Conservation (phyloP, 78 protist species). For the Isochrysis galbana region DNA sequence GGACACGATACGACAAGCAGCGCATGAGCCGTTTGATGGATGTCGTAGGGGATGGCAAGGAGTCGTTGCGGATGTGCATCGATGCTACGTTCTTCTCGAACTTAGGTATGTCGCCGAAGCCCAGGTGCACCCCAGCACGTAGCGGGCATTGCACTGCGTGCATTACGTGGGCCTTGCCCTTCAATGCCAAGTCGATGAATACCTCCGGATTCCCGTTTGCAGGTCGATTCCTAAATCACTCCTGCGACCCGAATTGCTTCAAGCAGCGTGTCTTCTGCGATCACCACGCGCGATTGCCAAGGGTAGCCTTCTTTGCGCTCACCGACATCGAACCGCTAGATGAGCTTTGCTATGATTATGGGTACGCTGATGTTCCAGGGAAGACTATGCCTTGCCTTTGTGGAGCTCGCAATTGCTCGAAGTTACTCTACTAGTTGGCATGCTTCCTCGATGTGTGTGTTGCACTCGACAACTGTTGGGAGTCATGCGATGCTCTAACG, state of each 20-base stretch:
- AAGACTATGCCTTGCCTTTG: constrained; percentile 50
- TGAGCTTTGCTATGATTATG: constrained; percentile 68
- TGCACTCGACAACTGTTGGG: no score
- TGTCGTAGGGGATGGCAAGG: not conserved
- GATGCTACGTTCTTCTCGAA: constrained; percentile 65
- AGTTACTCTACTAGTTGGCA: not conserved
- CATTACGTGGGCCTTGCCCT: no score
- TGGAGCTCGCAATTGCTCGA: constrained; percentile 41
- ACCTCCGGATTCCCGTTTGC: not conserved
- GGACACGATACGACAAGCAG: constrained; percentile 52
- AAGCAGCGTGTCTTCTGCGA: constrained; percentile 30
- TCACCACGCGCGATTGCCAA: constrained; percentile 16
- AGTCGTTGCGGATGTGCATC: constrained; percentile 23
- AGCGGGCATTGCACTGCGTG: no score
- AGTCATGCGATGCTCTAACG: no score
- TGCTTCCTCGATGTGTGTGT: no score
- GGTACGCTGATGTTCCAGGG: constrained; percentile 30
- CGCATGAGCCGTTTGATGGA: constrained; percentile 57
- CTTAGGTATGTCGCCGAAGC: not conserved
- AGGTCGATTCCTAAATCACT: constrained; percentile 70
- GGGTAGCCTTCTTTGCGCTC: constrained; percentile 62
- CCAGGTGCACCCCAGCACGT: no score
- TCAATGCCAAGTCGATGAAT: no score
- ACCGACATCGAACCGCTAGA: constrained; percentile 44
- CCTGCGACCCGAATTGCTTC: constrained; percentile 63